Evolutionary conservation across 768 basidiomycete species (phyloP), one percentile per base, ranked within the genome.

Genomic region (Podaxis mareebaensis): DNA sequence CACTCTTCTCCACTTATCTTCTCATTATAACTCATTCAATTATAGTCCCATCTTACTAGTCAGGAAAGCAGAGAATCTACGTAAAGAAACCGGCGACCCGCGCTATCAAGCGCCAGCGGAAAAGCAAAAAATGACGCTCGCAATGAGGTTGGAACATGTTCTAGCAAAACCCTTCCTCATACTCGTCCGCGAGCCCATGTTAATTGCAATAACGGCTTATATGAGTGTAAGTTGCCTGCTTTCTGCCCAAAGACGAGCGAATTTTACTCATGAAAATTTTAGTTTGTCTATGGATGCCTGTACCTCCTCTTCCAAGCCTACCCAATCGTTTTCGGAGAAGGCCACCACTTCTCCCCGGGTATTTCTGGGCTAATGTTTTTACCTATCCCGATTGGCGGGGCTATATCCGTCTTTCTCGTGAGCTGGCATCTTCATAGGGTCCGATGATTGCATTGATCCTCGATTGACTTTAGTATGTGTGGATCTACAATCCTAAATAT

Each of bases 231-330:
- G 81, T 75, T 26, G 13, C 11, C 10, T 2, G 46, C 28, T 28
- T 26, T 26, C 46, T 17, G 56, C 52, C 60, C 36, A 54, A 56
- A 26, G 4, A 44, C 42, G 46, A 44, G 30, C 54, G 44, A 52
- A 63, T 20, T 46, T 57, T 22, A 60, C 63, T 51, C 53, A 28
- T 38, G 20, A 15, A 10, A n/a, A 28, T 22, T 15, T 40, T 61
- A 85, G 83, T 88, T 90, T 64, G 76, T 89, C 36, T 89, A 86
- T 63, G 85, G 87, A 12, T 83, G 84, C 61, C 69, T 88, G 2
- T 88, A 88, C 72, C 75, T 88, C 53, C 71, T 87, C 10, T 87
- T 88, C 63, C 81, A 85, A 64, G 87, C 87, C 1, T 88, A 83
- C 68, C 84, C 88, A 0, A 75, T 87, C 36, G 81, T 88, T 20